Evolutionary conservation across 2,329 filamentous ascomycete species (phyloP).

Genomic region (Penicillium sp.): DNA sequence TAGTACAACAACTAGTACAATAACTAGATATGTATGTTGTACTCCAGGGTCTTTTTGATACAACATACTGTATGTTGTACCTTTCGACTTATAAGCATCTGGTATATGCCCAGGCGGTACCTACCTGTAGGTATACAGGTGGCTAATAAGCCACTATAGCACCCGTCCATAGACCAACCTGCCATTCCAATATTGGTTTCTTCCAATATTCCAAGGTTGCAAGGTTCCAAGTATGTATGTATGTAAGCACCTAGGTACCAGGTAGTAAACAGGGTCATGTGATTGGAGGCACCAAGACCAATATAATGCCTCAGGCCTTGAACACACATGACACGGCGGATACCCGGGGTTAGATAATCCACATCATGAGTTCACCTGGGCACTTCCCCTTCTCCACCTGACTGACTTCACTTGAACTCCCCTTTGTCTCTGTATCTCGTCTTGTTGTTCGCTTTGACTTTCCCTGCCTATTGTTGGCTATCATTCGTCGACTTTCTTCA

Average conservation of each 20-base stretch:
- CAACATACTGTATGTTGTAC: background rate
- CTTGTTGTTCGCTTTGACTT: conserved; percentile 3
- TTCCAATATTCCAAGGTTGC: background rate
- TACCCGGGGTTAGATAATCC: conserved; percentile 19
- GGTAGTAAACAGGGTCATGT: background rate
- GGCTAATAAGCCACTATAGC: background rate
- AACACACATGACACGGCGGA: conserved; percentile 11
- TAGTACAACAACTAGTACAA: no score
- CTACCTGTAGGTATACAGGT: no score
- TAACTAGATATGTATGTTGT: no score
- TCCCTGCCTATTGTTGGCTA: conserved; percentile 8
- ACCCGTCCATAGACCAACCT: no score
- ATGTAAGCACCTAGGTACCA: no score
- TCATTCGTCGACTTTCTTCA: conserved; percentile 8
- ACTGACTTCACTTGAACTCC: conserved; percentile 8
- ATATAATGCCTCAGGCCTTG: background rate
- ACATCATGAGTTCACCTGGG: conserved; percentile 15
- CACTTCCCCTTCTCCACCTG: conserved; percentile 22
- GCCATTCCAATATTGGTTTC: no score
- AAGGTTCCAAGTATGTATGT: background rate
- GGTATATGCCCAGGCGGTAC: background rate
- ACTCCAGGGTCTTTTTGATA: background rate
- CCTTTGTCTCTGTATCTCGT: conserved; percentile 5
- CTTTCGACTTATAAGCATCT: background rate
- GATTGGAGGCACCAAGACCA: background rate